phyloP scores from a whole-genome alignment of 23 red algal species.

The Porphyridium purpureum region DNA sequence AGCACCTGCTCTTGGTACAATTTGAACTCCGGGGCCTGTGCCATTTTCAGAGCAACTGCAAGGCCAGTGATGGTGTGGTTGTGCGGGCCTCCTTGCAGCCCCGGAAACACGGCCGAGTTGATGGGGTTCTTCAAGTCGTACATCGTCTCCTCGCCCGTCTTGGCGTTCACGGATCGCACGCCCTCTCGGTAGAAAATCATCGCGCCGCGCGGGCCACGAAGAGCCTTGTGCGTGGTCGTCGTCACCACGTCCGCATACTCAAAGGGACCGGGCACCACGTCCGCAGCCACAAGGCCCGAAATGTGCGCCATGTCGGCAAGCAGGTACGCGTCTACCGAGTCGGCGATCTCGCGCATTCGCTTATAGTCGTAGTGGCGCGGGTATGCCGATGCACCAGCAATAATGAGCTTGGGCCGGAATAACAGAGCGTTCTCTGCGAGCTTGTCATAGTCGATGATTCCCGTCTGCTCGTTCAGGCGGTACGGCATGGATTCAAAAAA shows the following conservation, averaged over 20 bases:
- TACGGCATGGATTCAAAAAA: slow-evolving; percentile 99
- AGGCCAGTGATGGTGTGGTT: slow-evolving; percentile 98
- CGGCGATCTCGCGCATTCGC: slow-evolving; percentile 90
- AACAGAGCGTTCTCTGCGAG: slow-evolving; percentile 72
- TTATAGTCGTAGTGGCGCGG: slow-evolving; percentile 82
- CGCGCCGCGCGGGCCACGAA: slow-evolving; percentile 84
- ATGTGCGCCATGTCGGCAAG: slow-evolving; percentile 98
- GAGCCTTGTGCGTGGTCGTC: slow-evolving; percentile 98
- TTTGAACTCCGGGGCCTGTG: slow-evolving; percentile 73
- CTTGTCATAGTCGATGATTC: slow-evolving; percentile 93
- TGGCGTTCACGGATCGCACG: slow-evolving; percentile 40
- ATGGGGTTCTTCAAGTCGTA: slow-evolving; percentile 93
- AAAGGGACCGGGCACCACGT: slow-evolving; percentile 86
- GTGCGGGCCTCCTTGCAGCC: slow-evolving; percentile 93
- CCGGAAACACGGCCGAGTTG: slow-evolving; percentile 96
- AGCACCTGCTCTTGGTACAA: slow-evolving; percentile 82
- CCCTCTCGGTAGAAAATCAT: slow-evolving; percentile 98
- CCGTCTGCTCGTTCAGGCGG: slow-evolving; percentile 78
- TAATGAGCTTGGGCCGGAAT: slow-evolving; percentile 88
- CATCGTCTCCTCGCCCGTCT: slow-evolving; percentile 53
- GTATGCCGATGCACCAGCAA: slow-evolving; percentile 91
- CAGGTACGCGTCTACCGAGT: slow-evolving; percentile 61
- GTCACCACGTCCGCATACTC: slow-evolving; percentile 91
- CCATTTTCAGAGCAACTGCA: slow-evolving; percentile 94
- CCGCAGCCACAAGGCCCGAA: slow-evolving; percentile 78